Evolutionary conservation across 495 filamentous ascomycete species (phyloP), one percentile per base, ranked within the genome.

Genomic region (Penicillium salamii): DNA sequence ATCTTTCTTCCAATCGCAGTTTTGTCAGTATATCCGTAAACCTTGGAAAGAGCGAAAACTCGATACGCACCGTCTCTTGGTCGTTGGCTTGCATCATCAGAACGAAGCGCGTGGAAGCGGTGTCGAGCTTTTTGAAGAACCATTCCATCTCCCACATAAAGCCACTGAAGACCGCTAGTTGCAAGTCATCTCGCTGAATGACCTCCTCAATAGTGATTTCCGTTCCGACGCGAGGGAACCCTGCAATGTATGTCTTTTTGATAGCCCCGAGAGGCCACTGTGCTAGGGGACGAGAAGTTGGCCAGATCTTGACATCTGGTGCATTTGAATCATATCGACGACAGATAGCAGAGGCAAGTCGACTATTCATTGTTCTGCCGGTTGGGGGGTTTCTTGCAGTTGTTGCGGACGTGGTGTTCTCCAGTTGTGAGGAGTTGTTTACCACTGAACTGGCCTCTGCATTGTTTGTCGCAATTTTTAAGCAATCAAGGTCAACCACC

Each of bases 161-260:
- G 2, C 92, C 87, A 53, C 90, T 93, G 3, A 98, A 67, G 1
- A 97, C 79, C 0, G 90, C 93, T 17, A 89, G 71, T 15, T 85
- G 70, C 0, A 97, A 75, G 29, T 85, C 77, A 5, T 76, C 62
- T 33, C 78, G 80, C 61, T 95, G 86, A 0, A 98, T 66, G 1
- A 97, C 84, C 59, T 97, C 93, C 61, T 96, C 90, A 33, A 98
- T 83, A 55, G 84, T 95, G 58, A 97, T 90, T 46, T 95, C 90
- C 36, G 91, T 75, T 2, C 68, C 76, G 0, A 55, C 62, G 21
- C 89, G 74, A 1, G 70, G 63, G 35, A 75, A 75, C 4, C 81
- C 78, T 19, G 69, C 64, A 0, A 77, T 81, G 80, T 85, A 90
- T 0, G 93, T 98, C 63, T 87, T 91, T 66, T 89, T 97, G 18